Percentiles rank a stretch among this genome's conserved stretches.
These are phyloP conservation scores for Schizophyllum commune DNA, from an alignment of 1,284 basidiomycete genomes.

Conservation along the genomic window DNA sequence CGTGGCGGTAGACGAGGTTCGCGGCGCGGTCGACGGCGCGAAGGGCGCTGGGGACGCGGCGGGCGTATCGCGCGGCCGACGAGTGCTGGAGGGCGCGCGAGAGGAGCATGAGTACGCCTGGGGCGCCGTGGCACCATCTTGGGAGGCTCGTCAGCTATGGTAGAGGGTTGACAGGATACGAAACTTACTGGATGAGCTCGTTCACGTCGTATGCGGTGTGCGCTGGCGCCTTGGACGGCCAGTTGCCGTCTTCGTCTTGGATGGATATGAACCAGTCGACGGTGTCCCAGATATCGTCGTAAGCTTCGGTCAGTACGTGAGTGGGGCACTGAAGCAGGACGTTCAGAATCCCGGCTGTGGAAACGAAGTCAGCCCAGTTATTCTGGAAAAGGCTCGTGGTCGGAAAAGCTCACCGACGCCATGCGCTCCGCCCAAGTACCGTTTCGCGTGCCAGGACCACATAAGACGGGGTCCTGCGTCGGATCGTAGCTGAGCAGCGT, in stretches of 20 bases:
- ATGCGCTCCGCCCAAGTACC: slow-evolving; percentile 49
- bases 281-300: slow-evolving; percentile 32
- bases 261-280: slow-evolving; percentile 37
- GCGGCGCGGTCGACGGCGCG: slow-evolving; percentile 31
- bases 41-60: slow-evolving; percentile 18
- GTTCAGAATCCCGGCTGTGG: slow-evolving; percentile 44
- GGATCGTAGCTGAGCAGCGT: slow-evolving; percentile 19
- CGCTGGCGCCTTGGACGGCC: slow-evolving; percentile 37
- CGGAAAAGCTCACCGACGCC: slow-evolving; percentile 35
- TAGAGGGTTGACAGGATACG: background rate
- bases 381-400: background rate
- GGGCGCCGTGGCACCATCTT: slow-evolving; percentile 48
- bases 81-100: slow-evolving; percentile 28
- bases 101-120: slow-evolving; percentile 40
- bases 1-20: slow-evolving; percentile 36
- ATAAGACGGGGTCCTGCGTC: slow-evolving; percentile 32
- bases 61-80: slow-evolving; percentile 8
- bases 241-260: slow-evolving; percentile 42
- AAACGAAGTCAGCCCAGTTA: background rate
- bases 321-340: slow-evolving; percentile 36
- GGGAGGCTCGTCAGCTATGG: background rate
- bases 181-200: slow-evolving; percentile 33
- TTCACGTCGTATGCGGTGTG: slow-evolving; percentile 16
- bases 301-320: slow-evolving; percentile 27
- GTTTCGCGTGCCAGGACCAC: slow-evolving; percentile 50